phyloP scores from a whole-genome alignment of 306 rosid species.

The Neltuma alba region DNA sequence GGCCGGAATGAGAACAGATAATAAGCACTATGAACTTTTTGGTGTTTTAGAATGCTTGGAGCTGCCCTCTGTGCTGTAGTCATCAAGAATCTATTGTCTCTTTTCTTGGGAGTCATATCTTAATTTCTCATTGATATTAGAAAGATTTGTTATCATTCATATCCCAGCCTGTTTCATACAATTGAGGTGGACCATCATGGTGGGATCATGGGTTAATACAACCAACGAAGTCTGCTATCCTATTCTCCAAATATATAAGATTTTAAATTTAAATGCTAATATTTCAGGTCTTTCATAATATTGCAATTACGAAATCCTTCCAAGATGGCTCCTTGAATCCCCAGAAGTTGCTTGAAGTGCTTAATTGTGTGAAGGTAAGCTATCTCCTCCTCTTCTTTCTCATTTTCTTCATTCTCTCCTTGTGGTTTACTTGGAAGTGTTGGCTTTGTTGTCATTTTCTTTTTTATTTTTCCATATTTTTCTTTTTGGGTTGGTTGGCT shows the following conservation, averaged over 20 bases:
- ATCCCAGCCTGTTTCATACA: slow-evolving; percentile 16
- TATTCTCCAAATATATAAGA: not conserved
- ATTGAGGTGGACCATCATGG: not conserved
- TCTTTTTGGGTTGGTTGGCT: not conserved
- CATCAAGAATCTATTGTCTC: slow-evolving; percentile 9
- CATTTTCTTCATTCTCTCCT: not conserved
- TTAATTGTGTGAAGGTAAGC: slow-evolving; percentile 77
- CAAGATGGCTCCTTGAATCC: slow-evolving; percentile 88
- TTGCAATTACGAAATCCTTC: slow-evolving; percentile 78
- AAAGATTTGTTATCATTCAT: not conserved
- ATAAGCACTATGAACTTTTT: not conserved
- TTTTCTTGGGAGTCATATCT: not conserved
- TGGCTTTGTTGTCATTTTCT: slow-evolving; percentile 16
- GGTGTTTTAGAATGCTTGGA: slow-evolving; percentile 4
- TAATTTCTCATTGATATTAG: not conserved
- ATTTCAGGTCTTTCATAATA: slow-evolving; percentile 86
- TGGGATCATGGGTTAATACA: slow-evolving; percentile 9
- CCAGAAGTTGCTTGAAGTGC: slow-evolving; percentile 75
- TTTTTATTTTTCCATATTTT: not conserved
- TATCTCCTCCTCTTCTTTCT: not conserved
- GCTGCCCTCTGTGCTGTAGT: slow-evolving; percentile 5
- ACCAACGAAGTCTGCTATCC: not conserved
- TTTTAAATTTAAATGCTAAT: slow-evolving; percentile 32
- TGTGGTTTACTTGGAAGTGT: not conserved
- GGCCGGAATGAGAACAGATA: slow-evolving; percentile 4